A percentile compares a stretch with the other conserved stretches of the same genome.
Conservation (phyloP, 2,329 filamentous ascomycete species). For the Cladosporium sp. region DNA sequence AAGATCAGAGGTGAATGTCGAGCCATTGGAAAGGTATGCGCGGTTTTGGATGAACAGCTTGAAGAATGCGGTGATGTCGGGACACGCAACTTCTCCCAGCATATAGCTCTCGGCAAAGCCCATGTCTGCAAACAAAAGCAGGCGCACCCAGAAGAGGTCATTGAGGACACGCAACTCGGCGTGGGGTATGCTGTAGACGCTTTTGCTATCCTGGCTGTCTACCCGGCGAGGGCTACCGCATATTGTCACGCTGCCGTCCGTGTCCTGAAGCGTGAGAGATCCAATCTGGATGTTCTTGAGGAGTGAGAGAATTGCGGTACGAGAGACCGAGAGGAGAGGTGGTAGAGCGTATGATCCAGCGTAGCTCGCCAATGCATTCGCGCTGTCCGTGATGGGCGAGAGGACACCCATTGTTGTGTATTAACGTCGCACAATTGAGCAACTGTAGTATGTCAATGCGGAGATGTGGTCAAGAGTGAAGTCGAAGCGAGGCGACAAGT, state of each 20-base stretch:
- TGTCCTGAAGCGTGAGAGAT: constrained; percentile 43
- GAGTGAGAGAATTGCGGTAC: constrained; percentile 42
- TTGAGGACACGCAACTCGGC: constrained; percentile 59
- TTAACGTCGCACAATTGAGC: not conserved
- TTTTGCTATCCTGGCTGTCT: constrained; percentile 38
- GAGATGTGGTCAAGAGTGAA: not conserved
- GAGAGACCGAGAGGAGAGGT: constrained; percentile 44
- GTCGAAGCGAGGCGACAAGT: not conserved
- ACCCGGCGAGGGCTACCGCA: constrained; percentile 37
- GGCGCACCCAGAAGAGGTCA: constrained; percentile 66
- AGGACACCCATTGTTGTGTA: constrained; percentile 28
- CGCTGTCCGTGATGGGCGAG: constrained; percentile 34
- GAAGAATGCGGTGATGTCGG: constrained; percentile 65
- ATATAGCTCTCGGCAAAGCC: constrained; percentile 71
- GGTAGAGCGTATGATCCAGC: constrained; percentile 46
- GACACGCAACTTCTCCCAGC: constrained; percentile 65
- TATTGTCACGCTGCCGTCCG: constrained; percentile 39
- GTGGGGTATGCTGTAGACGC: constrained; percentile 36
- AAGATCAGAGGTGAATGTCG: constrained; percentile 57
- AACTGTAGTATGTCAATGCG: not conserved
- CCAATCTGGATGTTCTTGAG: constrained; percentile 44
- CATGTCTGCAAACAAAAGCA: constrained; percentile 69
- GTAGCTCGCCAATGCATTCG: constrained; percentile 38
- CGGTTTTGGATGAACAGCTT: constrained; percentile 67
- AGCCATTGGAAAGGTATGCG: constrained; percentile 59